Base-by-base conservation (phyloP, 176 grass and related monocot species). In the Themeda triandra region DNA sequence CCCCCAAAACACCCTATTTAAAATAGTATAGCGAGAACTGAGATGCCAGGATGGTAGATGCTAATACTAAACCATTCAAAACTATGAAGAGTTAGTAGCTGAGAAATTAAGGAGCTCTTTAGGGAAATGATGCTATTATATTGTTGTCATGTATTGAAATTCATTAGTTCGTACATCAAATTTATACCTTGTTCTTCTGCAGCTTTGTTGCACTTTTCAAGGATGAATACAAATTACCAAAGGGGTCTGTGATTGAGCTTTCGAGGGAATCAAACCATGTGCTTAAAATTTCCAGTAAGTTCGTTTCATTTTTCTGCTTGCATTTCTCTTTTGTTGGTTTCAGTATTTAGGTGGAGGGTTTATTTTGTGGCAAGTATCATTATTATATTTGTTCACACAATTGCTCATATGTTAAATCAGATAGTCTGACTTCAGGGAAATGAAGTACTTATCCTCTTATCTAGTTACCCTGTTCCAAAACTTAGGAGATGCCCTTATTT, bases 161-260 rank as follows among this genome's bases (percentile, higher is more conserved):
- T 39, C 36, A 76, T 67, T 59, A 36, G 29, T 82, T 46, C 27
- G 13, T 78, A 44, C 17, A 12, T 35, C 24, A 21, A 48, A 35
- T 65, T 87, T 51, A 80, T 39, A 64, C 24, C 8, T 86, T 67
- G 24, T 35, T 82, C 36, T 86, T 69, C 49, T 2, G 24, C 90
- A 98, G 96, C 44, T 98, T 98, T 79, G 93, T 95, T 76, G 90
- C 93, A 44, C 58, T 93, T 80, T 98, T 98, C 83, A 95, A 92
- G 86, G 96, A 98, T 84, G 96, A 98, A 42, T 92, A 95, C 77
- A 95, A 93, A 80, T 73, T 98, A 54, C 93, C 89, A 27, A 95
- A 87, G 73, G 96, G 96, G 2, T 92, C 96, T 42, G 73, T 92
- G 24, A 98, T 98, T 83, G 92, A 98, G 87, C 92, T 98, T 87